phyloP scores from a whole-genome alignment of 169 alveolate species.

The Cryptosporidium parvum region DNA sequence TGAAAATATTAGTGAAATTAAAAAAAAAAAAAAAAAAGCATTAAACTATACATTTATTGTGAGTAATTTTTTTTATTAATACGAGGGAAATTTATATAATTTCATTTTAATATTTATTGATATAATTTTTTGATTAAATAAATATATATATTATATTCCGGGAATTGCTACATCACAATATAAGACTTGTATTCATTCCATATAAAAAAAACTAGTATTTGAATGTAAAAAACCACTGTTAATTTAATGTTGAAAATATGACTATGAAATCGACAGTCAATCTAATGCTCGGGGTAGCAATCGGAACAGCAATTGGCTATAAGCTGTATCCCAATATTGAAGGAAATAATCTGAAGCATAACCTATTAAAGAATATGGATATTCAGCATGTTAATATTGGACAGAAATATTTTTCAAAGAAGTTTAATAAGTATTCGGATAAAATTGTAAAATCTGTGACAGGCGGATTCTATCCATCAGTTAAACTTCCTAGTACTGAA shows the following conservation, averaged over 20 bases:
- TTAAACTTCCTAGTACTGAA: constrained; percentile 62
- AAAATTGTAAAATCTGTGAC: background rate
- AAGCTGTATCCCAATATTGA: constrained; percentile 27
- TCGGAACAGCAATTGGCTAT: constrained; percentile 54
- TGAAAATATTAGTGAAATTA: too few species aligned
- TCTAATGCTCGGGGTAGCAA: constrained; percentile 16
- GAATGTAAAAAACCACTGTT: background rate
- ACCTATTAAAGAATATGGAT: constrained; percentile 26
- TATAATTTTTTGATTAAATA: too few species aligned
- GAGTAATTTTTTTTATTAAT: too few species aligned
- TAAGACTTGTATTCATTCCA: background rate
- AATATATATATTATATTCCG: too few species aligned
- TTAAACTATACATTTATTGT: too few species aligned
- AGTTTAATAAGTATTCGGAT: background rate
- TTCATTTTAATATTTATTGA: background rate
- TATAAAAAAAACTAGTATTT: background rate
- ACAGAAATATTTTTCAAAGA: background rate
- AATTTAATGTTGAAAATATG: background rate
- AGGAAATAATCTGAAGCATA: constrained; percentile 19
- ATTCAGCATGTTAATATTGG: background rate
- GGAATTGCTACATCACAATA: background rate
- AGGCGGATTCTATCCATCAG: constrained; percentile 74
- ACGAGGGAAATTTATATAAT: too few species aligned
- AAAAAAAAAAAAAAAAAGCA: too few species aligned
- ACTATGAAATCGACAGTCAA: constrained; percentile 10